Percentiles rank a stretch among this genome's conserved stretches.
phyloP scores from a whole-genome alignment of 164 flowering plant genomes.

The Magnolia officinalis region DNA sequence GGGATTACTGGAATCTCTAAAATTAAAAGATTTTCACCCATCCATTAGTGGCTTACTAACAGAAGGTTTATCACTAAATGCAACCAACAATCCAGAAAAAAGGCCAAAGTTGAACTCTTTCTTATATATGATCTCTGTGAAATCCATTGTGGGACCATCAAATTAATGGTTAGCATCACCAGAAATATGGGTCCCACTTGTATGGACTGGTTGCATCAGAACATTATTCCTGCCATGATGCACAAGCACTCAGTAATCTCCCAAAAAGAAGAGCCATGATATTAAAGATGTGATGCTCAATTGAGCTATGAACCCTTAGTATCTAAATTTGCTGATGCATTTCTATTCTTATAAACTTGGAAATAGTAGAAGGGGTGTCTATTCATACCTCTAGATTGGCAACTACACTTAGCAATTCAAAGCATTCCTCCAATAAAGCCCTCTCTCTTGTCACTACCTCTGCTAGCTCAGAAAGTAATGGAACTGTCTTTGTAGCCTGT shows the following conservation, averaged over 20 bases:
- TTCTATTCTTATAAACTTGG: not conserved
- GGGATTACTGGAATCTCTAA: too few relatives aligned
- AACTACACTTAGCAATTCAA: conserved; percentile 40
- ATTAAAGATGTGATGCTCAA: not conserved
- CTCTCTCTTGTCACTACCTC: conserved; percentile 55
- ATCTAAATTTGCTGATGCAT: not conserved
- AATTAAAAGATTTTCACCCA: too few relatives aligned
- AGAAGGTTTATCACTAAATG: too few relatives aligned
- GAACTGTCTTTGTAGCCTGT: conserved; percentile 41
- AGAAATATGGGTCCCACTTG: not conserved
- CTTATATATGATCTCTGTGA: too few relatives aligned
- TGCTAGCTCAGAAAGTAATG: conserved; percentile 51
- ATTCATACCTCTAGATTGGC: conserved; percentile 44
- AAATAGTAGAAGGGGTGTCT: not conserved
- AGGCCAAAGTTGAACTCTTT: too few relatives aligned
- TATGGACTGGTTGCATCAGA: not conserved
- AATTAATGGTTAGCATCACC: not conserved
- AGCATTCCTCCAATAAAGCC: conserved; percentile 49
- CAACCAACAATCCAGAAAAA: too few relatives aligned
- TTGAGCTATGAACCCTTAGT: not conserved
- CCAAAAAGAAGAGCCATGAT: not conserved
- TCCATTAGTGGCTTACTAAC: too few relatives aligned
- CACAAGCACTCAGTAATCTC: not conserved
- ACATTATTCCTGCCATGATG: not conserved
- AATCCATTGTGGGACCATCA: too few relatives aligned